These are phyloP conservation scores for Chlamydomonas schloesseri DNA, from an alignment of 139 green algal genomes.

Conservation along the genomic window DNA sequence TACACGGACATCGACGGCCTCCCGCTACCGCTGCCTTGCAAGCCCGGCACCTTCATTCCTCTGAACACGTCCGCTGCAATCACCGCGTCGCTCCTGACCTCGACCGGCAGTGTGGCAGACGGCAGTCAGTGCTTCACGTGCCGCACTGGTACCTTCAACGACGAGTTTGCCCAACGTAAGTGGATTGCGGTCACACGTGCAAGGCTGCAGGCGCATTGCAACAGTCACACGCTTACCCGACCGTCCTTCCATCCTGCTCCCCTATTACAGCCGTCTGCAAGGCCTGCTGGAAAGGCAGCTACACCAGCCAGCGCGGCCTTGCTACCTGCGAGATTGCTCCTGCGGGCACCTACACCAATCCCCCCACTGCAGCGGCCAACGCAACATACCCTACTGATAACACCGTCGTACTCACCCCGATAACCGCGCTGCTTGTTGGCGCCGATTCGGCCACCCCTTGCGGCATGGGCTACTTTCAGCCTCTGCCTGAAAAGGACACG, in stretches of 20 bases:
- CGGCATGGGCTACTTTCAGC: slow-evolving; percentile 33
- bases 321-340: background rate
- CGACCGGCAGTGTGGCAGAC: background rate
- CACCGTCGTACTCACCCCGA: background rate
- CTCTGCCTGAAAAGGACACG: background rate
- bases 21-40: slow-evolving; percentile 4
- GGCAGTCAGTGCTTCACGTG: slow-evolving; percentile 24
- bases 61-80: too few species aligned
- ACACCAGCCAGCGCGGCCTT: background rate
- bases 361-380: background rate
- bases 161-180: slow-evolving; percentile 30
- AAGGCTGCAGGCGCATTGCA: too few species aligned
- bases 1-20: slow-evolving; percentile 16
- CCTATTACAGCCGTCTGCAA: slow-evolving; percentile 1
- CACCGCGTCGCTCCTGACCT: too few species aligned
- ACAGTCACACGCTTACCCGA: too few species aligned
- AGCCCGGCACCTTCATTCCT: slow-evolving; percentile 22
- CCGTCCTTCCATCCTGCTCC: too few species aligned
- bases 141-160: background rate
- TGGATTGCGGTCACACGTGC: too few species aligned
- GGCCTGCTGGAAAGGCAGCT: slow-evolving; percentile 31
- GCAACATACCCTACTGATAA: background rate
- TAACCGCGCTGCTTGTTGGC: background rate
- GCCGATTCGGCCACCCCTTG: background rate
- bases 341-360: slow-evolving; percentile 31